Evolutionary conservation across 352 stramenopile genomes (phyloP), one percentile per base, ranked within the genome.

Genomic region (Globisporangium carolinianum): DNA sequence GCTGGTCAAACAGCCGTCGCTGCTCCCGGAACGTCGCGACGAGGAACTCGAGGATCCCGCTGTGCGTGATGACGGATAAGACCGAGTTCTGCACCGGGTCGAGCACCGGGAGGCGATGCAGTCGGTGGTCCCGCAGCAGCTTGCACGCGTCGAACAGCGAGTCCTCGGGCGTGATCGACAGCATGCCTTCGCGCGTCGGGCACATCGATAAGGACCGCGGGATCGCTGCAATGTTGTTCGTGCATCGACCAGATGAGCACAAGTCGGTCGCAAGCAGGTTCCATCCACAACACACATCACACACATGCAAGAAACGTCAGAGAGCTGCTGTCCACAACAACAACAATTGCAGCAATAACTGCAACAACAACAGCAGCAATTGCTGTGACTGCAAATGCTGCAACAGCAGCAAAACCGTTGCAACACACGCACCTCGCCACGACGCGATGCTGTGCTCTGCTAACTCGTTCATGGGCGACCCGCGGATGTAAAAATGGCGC

Each of bases 21-120:
- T 98, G 91, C 73, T 99, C 96, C 53, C 96, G 88, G 72, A 99
- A 98, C 57, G 94, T 96, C 49, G 91, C 96, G 17, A 99, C 96
- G 42, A 99, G 78, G 70, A 97, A 97, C 73, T 98, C 91, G 63
- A 98, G 79, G 72, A 98, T 95, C 62, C 80, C 84, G 67, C 82
- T 89, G 74, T 98, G 96, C 45, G 89, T 98, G 60, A 98, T 85
- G 64, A 96, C 93, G 51, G 89, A 87, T 59, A 98, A 84, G 51
- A 98, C 89, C 66, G 89, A 91, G 74, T 90, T 98, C 70, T 98
- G 91, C 46, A 87, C 79, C 45, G 91, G 86, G 60, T 98, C 89
- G 62, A 98, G 69, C 70, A 98, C 87, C n/a, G 94, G 93, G 36
- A 98, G 82, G 76, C 96, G 94, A 83, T 98, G 91, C 57, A 97